phyloP scores from a whole-genome alignment of 805 yeast species.

The Lipomyces starkeyi region DNA sequence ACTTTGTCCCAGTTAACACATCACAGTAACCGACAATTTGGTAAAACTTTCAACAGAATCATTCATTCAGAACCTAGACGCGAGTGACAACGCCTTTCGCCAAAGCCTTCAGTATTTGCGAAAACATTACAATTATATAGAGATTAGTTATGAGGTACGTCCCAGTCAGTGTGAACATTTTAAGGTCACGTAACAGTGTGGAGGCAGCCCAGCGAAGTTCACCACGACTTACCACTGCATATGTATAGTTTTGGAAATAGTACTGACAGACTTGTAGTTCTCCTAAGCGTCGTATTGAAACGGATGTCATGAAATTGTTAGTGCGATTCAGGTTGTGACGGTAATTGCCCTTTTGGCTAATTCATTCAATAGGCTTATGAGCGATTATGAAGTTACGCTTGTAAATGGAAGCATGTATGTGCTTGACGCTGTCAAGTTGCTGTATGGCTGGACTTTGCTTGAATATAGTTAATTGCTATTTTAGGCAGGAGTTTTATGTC shows the following conservation, averaged over 20 bases:
- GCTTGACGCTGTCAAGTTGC: slow-evolving; percentile 40
- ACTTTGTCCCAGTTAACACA: too few species aligned
- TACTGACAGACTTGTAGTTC: slow-evolving; percentile 51
- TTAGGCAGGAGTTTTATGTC: slow-evolving; percentile 80
- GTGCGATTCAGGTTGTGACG: slow-evolving; percentile 43
- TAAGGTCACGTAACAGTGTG: not conserved
- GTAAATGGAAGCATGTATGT: slow-evolving; percentile 72
- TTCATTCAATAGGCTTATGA: slow-evolving; percentile 64
- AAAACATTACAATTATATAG: not conserved
- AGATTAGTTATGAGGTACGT: not conserved
- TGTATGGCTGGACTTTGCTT: slow-evolving; percentile 83
- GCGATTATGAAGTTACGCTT: slow-evolving; percentile 85
- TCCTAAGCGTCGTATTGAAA: slow-evolving; percentile 81
- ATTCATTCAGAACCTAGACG: not conserved
- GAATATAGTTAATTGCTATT: slow-evolving; percentile 71
- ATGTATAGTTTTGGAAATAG: not conserved
- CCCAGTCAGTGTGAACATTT: not conserved
- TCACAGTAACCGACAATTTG: too few species aligned
- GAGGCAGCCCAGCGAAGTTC: not conserved
- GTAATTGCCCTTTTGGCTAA: not conserved
- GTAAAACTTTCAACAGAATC: not conserved
- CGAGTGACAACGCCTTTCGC: not conserved
- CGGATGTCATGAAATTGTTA: slow-evolving; percentile 92
- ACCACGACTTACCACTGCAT: not conserved
- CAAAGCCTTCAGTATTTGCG: not conserved